Conservation (phyloP, 345 rosid genomes). For the Passiflora organensis region DNA sequence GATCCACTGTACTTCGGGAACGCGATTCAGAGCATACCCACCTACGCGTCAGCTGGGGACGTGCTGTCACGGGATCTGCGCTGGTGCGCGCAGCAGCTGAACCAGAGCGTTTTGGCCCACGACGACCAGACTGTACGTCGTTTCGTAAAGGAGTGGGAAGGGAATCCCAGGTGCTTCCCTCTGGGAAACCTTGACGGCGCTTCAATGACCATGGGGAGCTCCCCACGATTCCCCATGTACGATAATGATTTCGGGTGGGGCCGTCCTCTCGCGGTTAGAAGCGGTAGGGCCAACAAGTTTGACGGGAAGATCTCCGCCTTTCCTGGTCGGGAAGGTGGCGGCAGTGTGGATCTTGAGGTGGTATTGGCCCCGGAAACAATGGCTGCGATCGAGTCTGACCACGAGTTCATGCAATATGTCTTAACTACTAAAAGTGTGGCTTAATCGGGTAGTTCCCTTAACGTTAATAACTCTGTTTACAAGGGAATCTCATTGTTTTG, state of each 20-base stretch:
- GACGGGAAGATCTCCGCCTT: constrained; percentile 98
- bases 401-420: constrained; percentile 70
- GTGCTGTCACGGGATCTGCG: constrained; percentile 63
- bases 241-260: constrained; percentile 99
- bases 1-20: constrained; percentile 79
- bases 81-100: constrained; percentile 78
- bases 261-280: constrained; percentile 72
- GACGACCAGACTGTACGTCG: constrained; percentile 43
- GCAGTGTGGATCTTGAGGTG: constrained; percentile 81
- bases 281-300: constrained; percentile 82
- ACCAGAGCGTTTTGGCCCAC: constrained; percentile 52
- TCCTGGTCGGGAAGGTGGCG: constrained; percentile 78
- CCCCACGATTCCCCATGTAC: constrained; percentile 90
- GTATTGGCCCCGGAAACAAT: constrained; percentile 73
- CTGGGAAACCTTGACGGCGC: constrained; percentile 89
- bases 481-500: no score
- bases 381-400: constrained; percentile 68
- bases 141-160: constrained; percentile 61
- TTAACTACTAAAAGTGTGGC: background rate
- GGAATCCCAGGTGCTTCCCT: constrained; percentile 72
- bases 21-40: constrained; percentile 90
- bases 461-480: no score
- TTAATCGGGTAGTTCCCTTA: background rate
- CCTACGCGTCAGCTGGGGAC: constrained; percentile 62
- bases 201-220: constrained; percentile 82